Conservation (phyloP, 495 filamentous ascomycete genomes). For the Trypethelium eluteriae region DNA sequence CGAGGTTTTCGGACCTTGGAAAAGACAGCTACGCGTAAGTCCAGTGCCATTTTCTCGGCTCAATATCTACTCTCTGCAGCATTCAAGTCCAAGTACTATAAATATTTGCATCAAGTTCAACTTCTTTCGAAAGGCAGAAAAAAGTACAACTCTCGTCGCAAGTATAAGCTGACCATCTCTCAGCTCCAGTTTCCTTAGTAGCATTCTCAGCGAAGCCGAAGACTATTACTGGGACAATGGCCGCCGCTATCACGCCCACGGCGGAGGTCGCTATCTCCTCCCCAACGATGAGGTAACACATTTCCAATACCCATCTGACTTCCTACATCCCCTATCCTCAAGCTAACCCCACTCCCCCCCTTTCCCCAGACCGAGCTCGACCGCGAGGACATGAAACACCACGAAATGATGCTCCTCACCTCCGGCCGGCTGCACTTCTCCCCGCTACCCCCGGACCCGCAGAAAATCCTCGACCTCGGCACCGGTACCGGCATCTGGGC, state of each 20-base stretch:
- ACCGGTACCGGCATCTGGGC: conserved; percentile 68
- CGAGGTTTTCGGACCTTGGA: conserved; percentile 8
- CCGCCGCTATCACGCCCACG: conserved; percentile 12
- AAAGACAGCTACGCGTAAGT: conserved; percentile 10
- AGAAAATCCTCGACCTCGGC: conserved; percentile 49
- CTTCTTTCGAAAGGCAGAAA: background rate
- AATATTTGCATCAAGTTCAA: background rate
- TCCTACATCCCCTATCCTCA: background rate
- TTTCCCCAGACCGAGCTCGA: conserved; percentile 14
- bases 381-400: conserved; percentile 21
- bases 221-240: conserved; percentile 15
- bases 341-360: background rate
- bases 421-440: conserved; percentile 48
- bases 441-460: conserved; percentile 46
- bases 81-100: too few relatives aligned
- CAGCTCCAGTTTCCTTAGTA: conserved; percentile 9
- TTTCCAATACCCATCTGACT: background rate
- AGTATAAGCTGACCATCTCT: background rate
- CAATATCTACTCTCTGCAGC: too few relatives aligned
- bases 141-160: background rate
- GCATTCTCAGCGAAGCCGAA: conserved; percentile 11
- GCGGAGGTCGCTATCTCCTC: conserved; percentile 8
- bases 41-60: background rate
- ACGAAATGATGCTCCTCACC: conserved; percentile 18
- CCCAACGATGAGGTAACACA: conserved; percentile 13